Conservation (phyloP, 1,284 basidiomycete genomes). For the Grifola frondosa region DNA sequence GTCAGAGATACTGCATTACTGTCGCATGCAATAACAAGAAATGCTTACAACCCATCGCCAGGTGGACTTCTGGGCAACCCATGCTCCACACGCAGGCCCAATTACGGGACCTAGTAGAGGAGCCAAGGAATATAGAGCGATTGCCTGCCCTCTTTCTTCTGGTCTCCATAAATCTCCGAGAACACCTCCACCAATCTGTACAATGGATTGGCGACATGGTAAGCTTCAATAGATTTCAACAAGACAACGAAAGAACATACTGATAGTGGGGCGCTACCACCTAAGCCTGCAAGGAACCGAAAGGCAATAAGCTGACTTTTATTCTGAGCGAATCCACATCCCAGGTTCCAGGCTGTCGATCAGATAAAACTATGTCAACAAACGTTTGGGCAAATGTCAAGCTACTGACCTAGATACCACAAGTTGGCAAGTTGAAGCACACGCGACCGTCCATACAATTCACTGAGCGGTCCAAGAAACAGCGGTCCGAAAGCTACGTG, state of each 20-base stretch:
- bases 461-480: constrained; percentile 55
- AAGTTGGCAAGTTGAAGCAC: constrained; percentile 54
- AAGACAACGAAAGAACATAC: constrained; percentile 34
- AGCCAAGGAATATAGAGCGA: constrained; percentile 48
- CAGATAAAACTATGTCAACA: not conserved
- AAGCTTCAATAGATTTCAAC: no score
- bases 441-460: constrained; percentile 44
- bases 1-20: no score
- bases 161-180: constrained; percentile 49
- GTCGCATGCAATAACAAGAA: not conserved
- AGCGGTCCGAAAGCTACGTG: constrained; percentile 49
- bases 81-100: constrained; percentile 40
- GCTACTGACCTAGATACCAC: constrained; percentile 53
- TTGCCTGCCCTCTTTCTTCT: constrained; percentile 46
- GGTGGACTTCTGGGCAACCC: constrained; percentile 40
- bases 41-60: constrained; percentile 39
- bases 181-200: constrained; percentile 44
- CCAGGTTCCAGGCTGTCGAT: constrained; percentile 61
- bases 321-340: constrained; percentile 63
- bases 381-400: not conserved
- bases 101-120: constrained; percentile 45
- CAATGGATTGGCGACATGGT: not conserved
- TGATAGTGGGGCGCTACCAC: constrained; percentile 62
- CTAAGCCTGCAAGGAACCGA: constrained; percentile 62
- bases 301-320: constrained; percentile 60